Evolutionary conservation across 345 rosid species (phyloP).

Genomic region (Hypericum perforatum): DNA sequence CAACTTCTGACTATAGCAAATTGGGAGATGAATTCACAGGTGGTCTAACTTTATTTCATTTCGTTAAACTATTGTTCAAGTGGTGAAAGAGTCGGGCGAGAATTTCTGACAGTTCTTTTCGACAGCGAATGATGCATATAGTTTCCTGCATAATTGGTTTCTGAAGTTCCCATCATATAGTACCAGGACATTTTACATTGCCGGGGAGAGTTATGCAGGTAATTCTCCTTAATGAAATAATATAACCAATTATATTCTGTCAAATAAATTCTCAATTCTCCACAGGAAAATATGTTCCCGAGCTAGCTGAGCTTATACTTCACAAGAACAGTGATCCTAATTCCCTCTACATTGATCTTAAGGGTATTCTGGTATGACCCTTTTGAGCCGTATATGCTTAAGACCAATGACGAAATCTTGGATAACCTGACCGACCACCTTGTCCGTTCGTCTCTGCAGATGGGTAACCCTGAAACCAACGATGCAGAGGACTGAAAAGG

Average conservation of each 20-base stretch:
- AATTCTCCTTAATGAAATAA: neutral
- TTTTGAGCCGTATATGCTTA: no score
- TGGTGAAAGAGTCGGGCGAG: neutral
- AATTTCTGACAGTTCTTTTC: neutral
- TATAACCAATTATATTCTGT: neutral
- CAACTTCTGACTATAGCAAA: conserved; percentile 42
- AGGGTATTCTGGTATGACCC: conserved; percentile 23
- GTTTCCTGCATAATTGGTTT: conserved; percentile 30
- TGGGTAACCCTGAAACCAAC: conserved; percentile 48
- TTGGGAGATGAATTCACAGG: conserved; percentile 77
- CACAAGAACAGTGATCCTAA: conserved; percentile 36
- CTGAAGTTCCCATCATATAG: conserved; percentile 30
- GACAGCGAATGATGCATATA: conserved; percentile 24
- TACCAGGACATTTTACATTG: conserved; percentile 21
- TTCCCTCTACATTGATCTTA: conserved; percentile 26
- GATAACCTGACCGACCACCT: neutral
- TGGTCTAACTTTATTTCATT: conserved; percentile 10
- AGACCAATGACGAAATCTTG: no score
- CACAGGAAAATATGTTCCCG: conserved; percentile 57
- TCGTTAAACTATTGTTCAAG: neutral
- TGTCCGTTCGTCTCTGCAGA: conserved; percentile 18
- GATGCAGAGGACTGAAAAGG: conserved; percentile 36
- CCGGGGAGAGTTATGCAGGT: conserved; percentile 38
- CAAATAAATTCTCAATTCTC: neutral
- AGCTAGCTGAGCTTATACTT: conserved; percentile 48